These are phyloP conservation scores for Fusarium sarcochroum DNA, from an alignment of 2,329 filamentous ascomycete genomes.

Conservation along the genomic window DNA sequence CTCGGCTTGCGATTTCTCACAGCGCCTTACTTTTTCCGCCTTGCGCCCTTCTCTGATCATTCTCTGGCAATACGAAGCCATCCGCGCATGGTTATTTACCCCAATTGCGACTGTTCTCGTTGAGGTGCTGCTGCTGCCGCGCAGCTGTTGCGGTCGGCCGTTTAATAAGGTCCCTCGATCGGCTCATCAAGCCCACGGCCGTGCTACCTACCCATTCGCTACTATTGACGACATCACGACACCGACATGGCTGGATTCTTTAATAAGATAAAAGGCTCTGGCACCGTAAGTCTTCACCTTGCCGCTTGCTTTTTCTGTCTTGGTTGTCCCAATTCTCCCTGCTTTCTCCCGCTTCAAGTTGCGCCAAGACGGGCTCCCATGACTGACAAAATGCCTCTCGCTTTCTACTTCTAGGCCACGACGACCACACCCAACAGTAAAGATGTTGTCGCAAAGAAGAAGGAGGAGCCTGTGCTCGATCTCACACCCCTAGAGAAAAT, in stretches of 20 bases:
- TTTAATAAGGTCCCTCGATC: conserved; percentile 38
- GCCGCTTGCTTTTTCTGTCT: conserved; percentile 16
- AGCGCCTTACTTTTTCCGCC: conserved; percentile 3
- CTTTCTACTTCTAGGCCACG: conserved; percentile 56
- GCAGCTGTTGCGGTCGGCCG: conserved; percentile 53
- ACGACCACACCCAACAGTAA: conserved; percentile 59
- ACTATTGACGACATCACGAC: conserved; percentile 40
- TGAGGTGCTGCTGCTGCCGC: conserved; percentile 54
- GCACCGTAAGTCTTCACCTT: conserved; percentile 63
- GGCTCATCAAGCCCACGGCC: conserved; percentile 41
- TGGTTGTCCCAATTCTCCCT: conserved; percentile 39
- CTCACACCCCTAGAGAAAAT: conserved; percentile 78
- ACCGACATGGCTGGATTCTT: conserved; percentile 69
- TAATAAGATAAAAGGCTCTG: conserved; percentile 69
- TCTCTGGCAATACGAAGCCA: conserved; percentile 21
- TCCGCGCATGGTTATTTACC: conserved; percentile 46
- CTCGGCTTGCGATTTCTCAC: conserved; percentile 22
- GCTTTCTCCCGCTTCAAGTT: conserved; percentile 28
- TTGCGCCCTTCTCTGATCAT: conserved; percentile 18
- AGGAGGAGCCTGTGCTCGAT: conserved; percentile 71
- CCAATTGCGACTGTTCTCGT: conserved; percentile 47
- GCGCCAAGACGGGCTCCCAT: conserved; percentile 36
- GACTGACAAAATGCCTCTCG: conserved; percentile 53
- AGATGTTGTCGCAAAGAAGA: conserved; percentile 67
- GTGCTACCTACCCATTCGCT: conserved; percentile 25